These are phyloP conservation scores for Fistulinella prunicolor DNA, from an alignment of 768 basidiomycete genomes.

Conservation along the genomic window DNA sequence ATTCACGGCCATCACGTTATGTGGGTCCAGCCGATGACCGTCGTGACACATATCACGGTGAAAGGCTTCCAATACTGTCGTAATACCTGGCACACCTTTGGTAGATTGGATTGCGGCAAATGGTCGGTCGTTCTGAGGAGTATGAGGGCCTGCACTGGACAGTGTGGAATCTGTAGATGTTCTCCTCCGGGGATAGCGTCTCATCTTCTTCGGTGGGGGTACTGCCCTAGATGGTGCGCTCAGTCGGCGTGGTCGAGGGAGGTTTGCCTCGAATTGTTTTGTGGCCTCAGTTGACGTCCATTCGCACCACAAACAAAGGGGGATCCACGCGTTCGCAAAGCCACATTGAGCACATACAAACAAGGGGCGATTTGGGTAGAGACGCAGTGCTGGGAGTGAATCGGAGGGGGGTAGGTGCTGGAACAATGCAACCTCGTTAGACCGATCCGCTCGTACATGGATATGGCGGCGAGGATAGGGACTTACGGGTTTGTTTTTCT, in stretches of 20 bases:
- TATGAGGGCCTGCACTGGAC: constrained; percentile 20
- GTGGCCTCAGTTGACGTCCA: constrained; percentile 44
- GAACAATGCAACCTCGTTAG: constrained; percentile 8
- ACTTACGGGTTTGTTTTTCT: constrained; percentile 40
- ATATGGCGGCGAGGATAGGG: constrained; percentile 5
- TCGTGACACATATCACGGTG: constrained; percentile 21
- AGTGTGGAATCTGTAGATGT: constrained; percentile 20
- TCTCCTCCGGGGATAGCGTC: constrained; percentile 10
- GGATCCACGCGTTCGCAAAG: constrained; percentile 45
- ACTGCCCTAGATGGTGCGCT: constrained; percentile 26
- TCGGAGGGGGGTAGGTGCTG: constrained; percentile 45
- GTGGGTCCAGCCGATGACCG: constrained; percentile 9
- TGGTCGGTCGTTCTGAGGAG: constrained; percentile 21
- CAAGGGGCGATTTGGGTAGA: constrained; percentile 40
- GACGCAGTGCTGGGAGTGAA: constrained; percentile 45
- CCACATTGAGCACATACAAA: constrained; percentile 48
- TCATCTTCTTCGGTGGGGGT: constrained; percentile 10
- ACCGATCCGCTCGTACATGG: constrained; percentile 17
- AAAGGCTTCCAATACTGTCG: constrained; percentile 25
- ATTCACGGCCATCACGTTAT: constrained; percentile 8
- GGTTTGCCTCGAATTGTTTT: constrained; percentile 38
- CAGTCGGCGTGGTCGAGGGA: constrained; percentile 35
- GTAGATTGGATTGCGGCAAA: constrained; percentile 2
- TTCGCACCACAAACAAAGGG: constrained; percentile 50
- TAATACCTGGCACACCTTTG: constrained; percentile 26